These are phyloP conservation scores for Cornus kousa DNA, from an alignment of 148 eudicot species.

Conservation along the genomic window DNA sequence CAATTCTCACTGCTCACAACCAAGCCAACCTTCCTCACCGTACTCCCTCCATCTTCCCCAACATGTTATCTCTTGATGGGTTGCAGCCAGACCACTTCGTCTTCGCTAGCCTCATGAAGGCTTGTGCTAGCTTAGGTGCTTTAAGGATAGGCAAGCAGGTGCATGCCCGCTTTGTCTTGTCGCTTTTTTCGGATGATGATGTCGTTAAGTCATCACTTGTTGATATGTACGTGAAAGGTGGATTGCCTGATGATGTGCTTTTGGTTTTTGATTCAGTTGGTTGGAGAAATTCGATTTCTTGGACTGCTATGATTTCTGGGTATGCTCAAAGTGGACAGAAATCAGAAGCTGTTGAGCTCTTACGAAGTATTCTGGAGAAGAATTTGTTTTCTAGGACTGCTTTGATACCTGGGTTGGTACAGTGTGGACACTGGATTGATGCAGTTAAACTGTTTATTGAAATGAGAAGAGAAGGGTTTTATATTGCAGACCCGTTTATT, in stretches of 20 bases:
- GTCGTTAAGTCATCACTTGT: constrained; percentile 64
- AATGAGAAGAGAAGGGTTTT: constrained; percentile 53
- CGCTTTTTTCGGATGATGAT: constrained; percentile 51
- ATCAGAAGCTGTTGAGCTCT: constrained; percentile 49
- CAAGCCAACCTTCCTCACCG: constrained; percentile 35
- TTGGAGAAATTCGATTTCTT: constrained; percentile 49
- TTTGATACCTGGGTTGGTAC: constrained; percentile 75
- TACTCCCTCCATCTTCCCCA: constrained; percentile 36
- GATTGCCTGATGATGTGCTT: constrained; percentile 41
- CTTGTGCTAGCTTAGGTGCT: constrained; percentile 48
- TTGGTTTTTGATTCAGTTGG: constrained; percentile 50
- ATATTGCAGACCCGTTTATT: constrained; percentile 42
- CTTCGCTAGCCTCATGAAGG: constrained; percentile 50
- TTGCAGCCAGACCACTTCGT: constrained; percentile 60
- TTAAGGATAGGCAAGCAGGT: constrained; percentile 55
- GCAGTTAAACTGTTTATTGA: constrained; percentile 41
- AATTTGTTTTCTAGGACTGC: constrained; percentile 71
- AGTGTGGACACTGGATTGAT: constrained; percentile 46
- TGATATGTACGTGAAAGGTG: constrained; percentile 72
- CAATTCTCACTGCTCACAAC: constrained; percentile 62
- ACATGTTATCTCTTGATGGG: constrained; percentile 42
- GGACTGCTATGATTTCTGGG: constrained; percentile 69
- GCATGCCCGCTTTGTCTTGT: constrained; percentile 53
- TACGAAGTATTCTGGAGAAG: constrained; percentile 37
- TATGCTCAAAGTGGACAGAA: constrained; percentile 58